A percentile compares a stretch with the other conserved stretches of the same genome.
Evolutionary conservation across 2,329 filamentous ascomycete species (phyloP).

Genomic region (Aureobasidium sp.): DNA sequence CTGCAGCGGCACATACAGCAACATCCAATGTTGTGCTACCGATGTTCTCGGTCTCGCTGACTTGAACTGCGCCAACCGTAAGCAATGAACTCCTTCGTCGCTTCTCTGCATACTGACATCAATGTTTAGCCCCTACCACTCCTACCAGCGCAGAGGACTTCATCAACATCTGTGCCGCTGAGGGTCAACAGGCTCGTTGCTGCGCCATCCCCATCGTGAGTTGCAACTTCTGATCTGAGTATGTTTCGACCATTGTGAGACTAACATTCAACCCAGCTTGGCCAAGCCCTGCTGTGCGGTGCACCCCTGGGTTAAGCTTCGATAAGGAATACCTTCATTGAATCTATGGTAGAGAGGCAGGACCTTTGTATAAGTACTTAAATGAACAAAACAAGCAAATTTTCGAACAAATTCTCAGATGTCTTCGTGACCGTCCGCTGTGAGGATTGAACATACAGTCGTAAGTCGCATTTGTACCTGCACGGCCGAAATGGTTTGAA

Average conservation of each 20-base stretch:
- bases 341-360: background rate
- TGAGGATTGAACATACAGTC: conserved; percentile 14
- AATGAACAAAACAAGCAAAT: no score
- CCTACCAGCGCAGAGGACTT: conserved; percentile 50
- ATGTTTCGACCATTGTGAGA: background rate
- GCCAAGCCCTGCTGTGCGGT: conserved; percentile 42
- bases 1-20: conserved; percentile 38
- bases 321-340: background rate
- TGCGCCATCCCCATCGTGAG: conserved; percentile 58
- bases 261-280: conserved; percentile 29
- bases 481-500: conserved; percentile 7
- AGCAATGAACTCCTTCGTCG: conserved; percentile 32
- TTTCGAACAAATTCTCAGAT: no score
- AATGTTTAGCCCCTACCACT: conserved; percentile 32
- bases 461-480: conserved; percentile 3
- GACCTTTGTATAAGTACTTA: background rate
- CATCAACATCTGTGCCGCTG: conserved; percentile 50
- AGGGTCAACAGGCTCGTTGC: conserved; percentile 64
- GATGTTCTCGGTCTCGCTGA: conserved; percentile 65
- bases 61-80: conserved; percentile 64
- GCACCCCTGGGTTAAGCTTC: background rate
- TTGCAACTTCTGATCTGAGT: background rate
- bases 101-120: background rate
- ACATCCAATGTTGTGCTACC: conserved; percentile 66
- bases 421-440: no score